Conservation (phyloP, 2,329 filamentous ascomycete genomes). For the Bertia moriformis region DNA sequence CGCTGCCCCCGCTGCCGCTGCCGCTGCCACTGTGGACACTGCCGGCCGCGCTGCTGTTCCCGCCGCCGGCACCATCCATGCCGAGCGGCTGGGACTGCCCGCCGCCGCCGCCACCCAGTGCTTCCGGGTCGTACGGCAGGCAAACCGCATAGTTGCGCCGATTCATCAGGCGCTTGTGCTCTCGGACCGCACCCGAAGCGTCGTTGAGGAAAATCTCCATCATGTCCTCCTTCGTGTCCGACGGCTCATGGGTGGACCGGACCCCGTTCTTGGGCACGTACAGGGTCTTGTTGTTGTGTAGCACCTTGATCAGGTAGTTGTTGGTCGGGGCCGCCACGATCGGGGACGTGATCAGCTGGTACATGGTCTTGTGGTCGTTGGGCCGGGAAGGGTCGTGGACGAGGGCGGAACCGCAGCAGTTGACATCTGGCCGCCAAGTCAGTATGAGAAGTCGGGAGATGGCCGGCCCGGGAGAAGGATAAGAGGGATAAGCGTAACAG, state of each 20-base stretch:
- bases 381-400: constrained; percentile 88
- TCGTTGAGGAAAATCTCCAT: constrained; percentile 98
- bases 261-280: constrained; percentile 85
- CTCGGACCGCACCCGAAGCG: constrained; percentile 64
- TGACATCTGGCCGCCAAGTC: constrained; percentile 52
- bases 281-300: constrained; percentile 87
- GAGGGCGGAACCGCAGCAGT: constrained; percentile 78
- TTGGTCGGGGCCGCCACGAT: constrained; percentile 81
- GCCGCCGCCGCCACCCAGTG: constrained; percentile 32
- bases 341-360: constrained; percentile 84
- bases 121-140: constrained; percentile 81
- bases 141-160: constrained; percentile 83
- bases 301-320: constrained; percentile 75
- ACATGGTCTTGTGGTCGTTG: constrained; percentile 96
- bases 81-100: constrained; percentile 11
- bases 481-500: background rate
- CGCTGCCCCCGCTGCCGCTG: constrained; percentile 2
- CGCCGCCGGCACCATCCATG: constrained; percentile 14
- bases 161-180: constrained; percentile 85
- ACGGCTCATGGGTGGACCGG: constrained; percentile 55
- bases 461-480: background rate
- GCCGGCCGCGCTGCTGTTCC: too few relatives aligned
- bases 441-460: constrained; percentile 9
- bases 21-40: constrained; percentile 10
- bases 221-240: constrained; percentile 98